Base-by-base conservation (phyloP, 129 eudicot species). In the Gnaphalium uliginosum region DNA sequence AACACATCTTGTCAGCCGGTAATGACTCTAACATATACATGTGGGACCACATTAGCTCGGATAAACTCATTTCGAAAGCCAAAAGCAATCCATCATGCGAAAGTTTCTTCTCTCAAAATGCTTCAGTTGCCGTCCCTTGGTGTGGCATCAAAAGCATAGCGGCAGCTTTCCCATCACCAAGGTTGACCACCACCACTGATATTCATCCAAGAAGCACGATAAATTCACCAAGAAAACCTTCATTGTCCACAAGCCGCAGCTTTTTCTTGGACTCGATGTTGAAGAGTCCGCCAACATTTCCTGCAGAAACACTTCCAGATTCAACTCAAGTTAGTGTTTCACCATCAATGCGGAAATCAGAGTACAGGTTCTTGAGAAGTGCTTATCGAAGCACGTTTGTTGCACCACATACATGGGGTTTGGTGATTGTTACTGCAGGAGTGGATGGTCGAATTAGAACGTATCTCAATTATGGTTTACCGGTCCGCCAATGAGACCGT, bases 1-100 rank as follows among this genome's bases (percentile, higher is more conserved):
- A 78, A 65, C 98, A 93, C 86, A 90, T 93, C 26, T 25, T 93
- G 6, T 93, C 96, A 3, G 86, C 90, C 6, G 96, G 96, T 24
- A 88, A 88, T 17, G 98, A 93, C 76, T 88, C 95, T 0, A 86
- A 82, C 11, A 71, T 89, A 1, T 93, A 90, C 71, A 26, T 87
- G 46, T 88, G 98, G 96, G 83, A 87, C 82, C 81, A 89, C 24
- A 75, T 87, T 8, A 73, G 82, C 15, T 62, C 74, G 4, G 33
- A 62, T 61, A 69, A 75, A 76, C 81, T 75, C 66, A 19, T 84
- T 61, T 51, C 88, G 7, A 89, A 82, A 67, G 84, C 80, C 35
- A 50, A 76, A 56, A 92, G 81, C 69, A 87, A 89, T 23, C 39
- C 48, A 15, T 85, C 97, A 1, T 82, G 87, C 50, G 97, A 92